Evolutionary conservation across 129 eudicot genomes (phyloP), one percentile per base, ranked within the genome.

Genomic region (Helichrysum umbraculigerum): DNA sequence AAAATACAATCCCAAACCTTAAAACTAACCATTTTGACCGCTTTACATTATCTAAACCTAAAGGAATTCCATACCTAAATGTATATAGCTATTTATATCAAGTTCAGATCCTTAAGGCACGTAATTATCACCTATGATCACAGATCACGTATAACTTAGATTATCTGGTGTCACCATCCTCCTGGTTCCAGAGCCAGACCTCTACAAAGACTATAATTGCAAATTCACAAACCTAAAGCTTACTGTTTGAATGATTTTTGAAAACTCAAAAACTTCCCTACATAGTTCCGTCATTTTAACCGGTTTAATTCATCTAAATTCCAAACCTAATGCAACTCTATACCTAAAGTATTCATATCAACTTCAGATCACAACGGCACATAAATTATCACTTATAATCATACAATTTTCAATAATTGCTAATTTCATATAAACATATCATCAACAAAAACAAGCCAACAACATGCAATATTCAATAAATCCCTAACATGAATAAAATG

Each of bases 311-410:
- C 54, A 14, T 14, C 47, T 47, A 12, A 47, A 47, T 47, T 61
- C 69, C 39, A 63, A 64, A 64, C 68, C 79, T 62, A 22, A 74
- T 21, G 5, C 5, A 75, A 64, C 19, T 30, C 64, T 41, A 76
- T 30, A 51, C 22, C 65, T 37, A 67, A 12, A 28, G 34, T 11
- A 32, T 21, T 66, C 22, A 65, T 33, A 21, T 33, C 10, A 11
- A 78, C 14, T 52, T 19, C 52, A 78, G 33, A 60, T 30, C 44
- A 29, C 30, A 41, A 16, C 16, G 25, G 37, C n/a, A 29, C 29
- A 42, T 41, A 16, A 16, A 42, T 28, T 41, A 60, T 39, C 41
- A 21, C 16, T 34, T 7, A 35, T 41, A 2, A 17, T 58, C 41
- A 28, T 22, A 52, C 69, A 64, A 71, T 39, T 34, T 62, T 56